phyloP scores from a whole-genome alignment of 805 yeast species.

The Zygotorulaspora sp. region DNA sequence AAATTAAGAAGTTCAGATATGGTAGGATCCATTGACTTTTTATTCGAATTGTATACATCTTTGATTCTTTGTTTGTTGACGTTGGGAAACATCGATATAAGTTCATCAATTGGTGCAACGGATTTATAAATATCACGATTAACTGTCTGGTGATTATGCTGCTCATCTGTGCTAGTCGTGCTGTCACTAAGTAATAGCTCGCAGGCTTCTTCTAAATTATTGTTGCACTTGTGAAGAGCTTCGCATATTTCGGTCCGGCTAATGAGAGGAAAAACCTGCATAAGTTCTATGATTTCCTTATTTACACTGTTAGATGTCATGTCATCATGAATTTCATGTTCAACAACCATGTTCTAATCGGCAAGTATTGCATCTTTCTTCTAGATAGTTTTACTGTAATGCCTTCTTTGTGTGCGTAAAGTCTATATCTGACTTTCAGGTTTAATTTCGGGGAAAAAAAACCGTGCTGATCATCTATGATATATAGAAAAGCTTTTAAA shows the following conservation, averaged over 20 bases:
- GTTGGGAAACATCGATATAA: slow-evolving; percentile 46
- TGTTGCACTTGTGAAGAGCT: slow-evolving; percentile 20
- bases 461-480: too few species aligned
- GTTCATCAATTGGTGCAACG: slow-evolving; percentile 14
- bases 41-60: slow-evolving; percentile 29
- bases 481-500: too few species aligned
- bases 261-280: slow-evolving; percentile 24
- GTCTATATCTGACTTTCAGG: too few species aligned
- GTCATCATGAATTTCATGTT: not conserved
- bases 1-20: slow-evolving; percentile 19
- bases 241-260: slow-evolving; percentile 8
- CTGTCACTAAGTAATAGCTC: slow-evolving; percentile 24
- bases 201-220: slow-evolving; percentile 24
- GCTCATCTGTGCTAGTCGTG: too few species aligned
- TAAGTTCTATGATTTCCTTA: slow-evolving; percentile 5
- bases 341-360: too few species aligned
- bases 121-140: too few species aligned
- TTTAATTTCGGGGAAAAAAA: too few species aligned
- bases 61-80: slow-evolving; percentile 32
- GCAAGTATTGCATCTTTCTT: too few species aligned
- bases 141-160: too few species aligned
- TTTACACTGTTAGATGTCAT: not conserved
- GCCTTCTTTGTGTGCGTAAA: too few species aligned
- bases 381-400: too few species aligned
- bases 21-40: slow-evolving; percentile 31